Base-by-base conservation (phyloP, 2,329 filamentous ascomycete species). In the Phyllosticta citriasiana region DNA sequence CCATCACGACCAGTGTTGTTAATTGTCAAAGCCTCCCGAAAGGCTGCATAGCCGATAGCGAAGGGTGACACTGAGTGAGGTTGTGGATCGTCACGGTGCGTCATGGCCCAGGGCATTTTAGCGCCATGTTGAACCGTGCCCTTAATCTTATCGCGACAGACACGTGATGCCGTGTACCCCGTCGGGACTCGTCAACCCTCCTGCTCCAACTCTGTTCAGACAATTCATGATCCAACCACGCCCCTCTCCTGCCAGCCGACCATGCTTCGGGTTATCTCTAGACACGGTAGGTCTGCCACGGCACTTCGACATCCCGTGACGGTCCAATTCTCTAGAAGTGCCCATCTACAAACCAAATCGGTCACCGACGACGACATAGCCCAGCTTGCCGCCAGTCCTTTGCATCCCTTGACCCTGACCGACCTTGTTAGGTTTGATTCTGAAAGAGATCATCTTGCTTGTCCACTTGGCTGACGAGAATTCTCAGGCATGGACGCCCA, bases 331-430 rank as follows among this genome's bases (percentile, higher is more conserved):
- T n/a, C 40, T 3, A 16, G 40, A 47, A 3, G n/a, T 2, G 16
- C 40, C 40, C 65, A 57, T 26, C 59, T 75, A n/a, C 70, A 72
- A 62, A 80, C 76, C 2, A 70, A 68, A 53, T 75, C 72, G 2
- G 79, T 80, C 47, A 80, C 78, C 4, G 88, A 93, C 71, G 85
- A 88, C 65, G 88, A 94, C 71, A 89, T 97, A 65, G 83, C 86
- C 54, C 84, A 83, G 52, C 83, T 97, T 55, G 90, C 92, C 33
- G 85, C 85, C 62, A 86, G 88, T 70, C 86, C 87, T 40, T 83
- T 96, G 58, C 89, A 95, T 70, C 84, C 88, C 10, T 78, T 97
- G 69, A 94, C 90, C 26, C 83, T 99, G 35, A 86, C 88, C 62
- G 94, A 97, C 71, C 81, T 99, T 5, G 88, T 97, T 67, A 93